Conservation (phyloP, 768 basidiomycete species). For the Lepiota venenata region DNA sequence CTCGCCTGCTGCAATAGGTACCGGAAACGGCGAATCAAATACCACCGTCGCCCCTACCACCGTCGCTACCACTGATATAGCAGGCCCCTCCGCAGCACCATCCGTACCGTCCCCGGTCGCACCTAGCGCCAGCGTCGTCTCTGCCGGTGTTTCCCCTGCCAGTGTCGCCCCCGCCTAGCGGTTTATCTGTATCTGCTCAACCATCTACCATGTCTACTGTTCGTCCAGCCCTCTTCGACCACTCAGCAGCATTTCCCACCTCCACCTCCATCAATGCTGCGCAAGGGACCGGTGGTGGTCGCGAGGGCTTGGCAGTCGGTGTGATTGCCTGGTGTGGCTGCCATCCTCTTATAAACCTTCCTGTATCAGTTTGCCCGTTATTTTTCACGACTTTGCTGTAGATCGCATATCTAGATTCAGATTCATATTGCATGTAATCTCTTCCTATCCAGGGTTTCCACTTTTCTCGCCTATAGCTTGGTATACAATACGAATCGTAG, state of each 20-base stretch:
- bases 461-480: too few relatives aligned
- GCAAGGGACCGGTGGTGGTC: background rate
- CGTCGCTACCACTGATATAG: background rate
- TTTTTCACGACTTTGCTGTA: background rate
- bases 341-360: background rate
- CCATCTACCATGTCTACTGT: too few relatives aligned
- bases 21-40: background rate
- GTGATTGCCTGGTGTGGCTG: slow-evolving; percentile 2
- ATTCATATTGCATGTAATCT: too few relatives aligned
- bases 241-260: background rate
- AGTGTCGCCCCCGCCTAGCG: too few relatives aligned
- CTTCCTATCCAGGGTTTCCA: too few relatives aligned
- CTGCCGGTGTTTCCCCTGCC: background rate
- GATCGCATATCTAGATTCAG: too few relatives aligned
- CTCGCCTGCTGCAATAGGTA: background rate
- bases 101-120: background rate
- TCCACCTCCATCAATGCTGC: background rate
- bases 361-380: background rate
- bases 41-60: background rate
- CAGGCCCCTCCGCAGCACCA: background rate
- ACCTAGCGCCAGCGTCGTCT: background rate
- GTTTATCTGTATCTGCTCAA: too few relatives aligned
- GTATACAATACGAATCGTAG: too few relatives aligned
- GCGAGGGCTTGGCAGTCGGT: background rate
- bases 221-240: background rate